Percentiles rank a stretch among this genome's conserved stretches.
These are phyloP conservation scores for Crucibulum laeve DNA, from an alignment of 768 basidiomycete species.

Conservation along the genomic window DNA sequence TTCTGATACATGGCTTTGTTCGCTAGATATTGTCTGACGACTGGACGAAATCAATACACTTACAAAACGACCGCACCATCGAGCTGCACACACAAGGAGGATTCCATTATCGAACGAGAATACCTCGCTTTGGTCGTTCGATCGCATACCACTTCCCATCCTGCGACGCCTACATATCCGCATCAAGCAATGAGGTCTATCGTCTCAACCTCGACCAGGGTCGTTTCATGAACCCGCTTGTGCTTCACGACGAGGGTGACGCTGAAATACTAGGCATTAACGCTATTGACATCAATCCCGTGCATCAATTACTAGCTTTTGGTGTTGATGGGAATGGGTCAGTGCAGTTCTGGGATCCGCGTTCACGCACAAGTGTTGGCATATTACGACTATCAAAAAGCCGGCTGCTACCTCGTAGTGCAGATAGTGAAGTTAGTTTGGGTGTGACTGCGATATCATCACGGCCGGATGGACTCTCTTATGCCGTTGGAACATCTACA, in stretches of 20 bases:
- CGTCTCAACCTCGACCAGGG: slow-evolving; percentile 96
- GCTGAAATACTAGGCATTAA: slow-evolving; percentile 81
- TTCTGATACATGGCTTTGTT: slow-evolving; percentile 2
- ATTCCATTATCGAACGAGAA: slow-evolving; percentile 87
- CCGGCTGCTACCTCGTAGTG: slow-evolving; percentile 41
- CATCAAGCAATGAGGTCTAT: slow-evolving; percentile 84
- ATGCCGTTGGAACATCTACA: slow-evolving; percentile 92
- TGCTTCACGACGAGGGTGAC: slow-evolving; percentile 43
- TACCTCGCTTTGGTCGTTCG: slow-evolving; percentile 91
- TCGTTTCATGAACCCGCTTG: slow-evolving; percentile 81
- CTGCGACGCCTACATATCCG: slow-evolving; percentile 85
- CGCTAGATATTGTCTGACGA: slow-evolving; percentile 88
- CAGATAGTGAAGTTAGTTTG: slow-evolving; percentile 27
- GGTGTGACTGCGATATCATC: slow-evolving; percentile 85
- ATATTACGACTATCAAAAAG: slow-evolving; percentile 55
- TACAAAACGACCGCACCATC: slow-evolving; percentile 93
- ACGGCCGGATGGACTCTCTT: slow-evolving; percentile 83
- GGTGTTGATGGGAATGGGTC: slow-evolving; percentile 84
- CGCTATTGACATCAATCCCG: slow-evolving; percentile 86
- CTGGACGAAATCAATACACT: slow-evolving; percentile 97
- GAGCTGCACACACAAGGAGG: slow-evolving; percentile 94
- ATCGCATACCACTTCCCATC: slow-evolving; percentile 92
- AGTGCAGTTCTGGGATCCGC: slow-evolving; percentile 95
- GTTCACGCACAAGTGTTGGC: slow-evolving; percentile 75
- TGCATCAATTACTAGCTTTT: slow-evolving; percentile 86